Evolutionary conservation across 2,329 filamentous ascomycete species (phyloP), one percentile per base, ranked within the genome.

Genomic region (Alternaria rosae): DNA sequence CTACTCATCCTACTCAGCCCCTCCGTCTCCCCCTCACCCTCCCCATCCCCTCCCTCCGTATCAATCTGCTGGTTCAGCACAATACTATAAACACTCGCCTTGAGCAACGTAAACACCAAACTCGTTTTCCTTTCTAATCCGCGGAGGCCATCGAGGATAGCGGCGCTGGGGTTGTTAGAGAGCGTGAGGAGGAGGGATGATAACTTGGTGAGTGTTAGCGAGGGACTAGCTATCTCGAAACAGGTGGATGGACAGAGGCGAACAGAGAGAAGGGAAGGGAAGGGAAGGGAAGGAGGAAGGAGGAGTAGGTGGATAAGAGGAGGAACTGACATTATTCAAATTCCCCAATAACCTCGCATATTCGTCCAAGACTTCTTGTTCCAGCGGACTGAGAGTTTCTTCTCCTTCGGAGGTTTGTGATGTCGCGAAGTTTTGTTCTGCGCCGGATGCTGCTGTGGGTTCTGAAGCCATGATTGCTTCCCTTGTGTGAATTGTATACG

Each of bases 21-120:
- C 41, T 4, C 2, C 41, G 9, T 21, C 41, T 20, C 20, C 41
- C 6, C 28, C 32, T 43, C 52, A 17, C 45, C 51, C 23, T 57
- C 43, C 53, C 47, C 55, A 70, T 35, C 52, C 61, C 38, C 53
- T 32, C 42, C 55, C 61, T 41, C 65, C 45, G 67, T 62, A 38
- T 61, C 58, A 65, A 79, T 77, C 86, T 98, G 92, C 86, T 98
- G 94, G 86, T 99, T 94, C 83, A 99, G 80, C 64, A 99, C 94
- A 83, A 99, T 99, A 77, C 92, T 97, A 83, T 99, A 99, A 67
- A 99, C 95, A 80, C 94, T 98, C 17, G 95, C 94, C 84, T 99
- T 99, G 77, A 99, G 86, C 77, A 98, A 82, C 65, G 95, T 99
- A 80, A 97, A 98, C 21, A 97, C 94, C 57, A 97, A 84, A 70